Evolutionary conservation across 805 yeast species (phyloP), one percentile per base, ranked within the genome.

Genomic region (Debaryomyces maramus): DNA sequence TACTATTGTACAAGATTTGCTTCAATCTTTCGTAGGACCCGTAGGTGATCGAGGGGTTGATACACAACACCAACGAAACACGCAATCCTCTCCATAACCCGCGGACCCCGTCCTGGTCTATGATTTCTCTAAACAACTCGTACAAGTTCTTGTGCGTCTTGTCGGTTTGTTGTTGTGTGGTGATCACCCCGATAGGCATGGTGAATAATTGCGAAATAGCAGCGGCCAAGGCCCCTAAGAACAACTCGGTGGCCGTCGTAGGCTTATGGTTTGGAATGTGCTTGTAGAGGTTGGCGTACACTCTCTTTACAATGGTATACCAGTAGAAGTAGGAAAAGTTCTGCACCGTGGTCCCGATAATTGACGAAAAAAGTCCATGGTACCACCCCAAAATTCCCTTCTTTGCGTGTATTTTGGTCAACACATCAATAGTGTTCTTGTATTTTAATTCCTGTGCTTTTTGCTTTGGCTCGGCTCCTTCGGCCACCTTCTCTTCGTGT

Each of bases 61-160:
- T 68, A 14, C 91, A 87, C 36, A 88, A 73, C 8, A 87, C 84
- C 52, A 87, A 61, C 6, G 88, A 80, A 6, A 88, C 95, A 59
- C 87, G 83, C 41, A 88, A 72, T 0, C 96, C 96, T 48, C 81
- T 75, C 95, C 95, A 88, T 43, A 86, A 76, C 0, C 91, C 91
- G 15, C 73, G 60, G 26, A 80, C 47, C 3, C 93, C 91, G 50
- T 85, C 86, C 19, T 80, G 80, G 15, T 67, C 63, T 26, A 78
- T 59, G 36, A 86, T 79, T 36, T 79, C 77, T 43, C 72, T 55
- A 27, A 61, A 48, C 47, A 70, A 58, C 47, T 61, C 60, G 40
- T 40, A 43, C 50, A 66, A 57, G 17, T 53, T 52, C 32, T 60
- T 52, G 52, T 62, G 69, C 6, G 50, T 55, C 54, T 66, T 65